phyloP scores from a whole-genome alignment of 1,284 basidiomycete species.

The Coniophora puteana region DNA sequence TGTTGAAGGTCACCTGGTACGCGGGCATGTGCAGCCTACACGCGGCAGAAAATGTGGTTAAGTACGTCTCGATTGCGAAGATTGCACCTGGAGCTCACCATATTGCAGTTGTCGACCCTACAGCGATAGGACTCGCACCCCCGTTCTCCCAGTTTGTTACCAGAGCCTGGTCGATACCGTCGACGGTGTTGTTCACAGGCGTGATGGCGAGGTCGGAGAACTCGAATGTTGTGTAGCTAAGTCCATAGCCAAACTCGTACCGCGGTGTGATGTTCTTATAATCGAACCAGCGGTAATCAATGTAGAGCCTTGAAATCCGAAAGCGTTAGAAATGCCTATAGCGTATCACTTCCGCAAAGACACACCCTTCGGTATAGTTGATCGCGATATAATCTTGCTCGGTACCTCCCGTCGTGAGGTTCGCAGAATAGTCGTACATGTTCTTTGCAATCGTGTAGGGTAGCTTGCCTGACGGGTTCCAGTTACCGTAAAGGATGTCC shows the following conservation, averaged over 20 bases:
- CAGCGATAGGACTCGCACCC: slow-evolving; percentile 38
- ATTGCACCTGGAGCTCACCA: slow-evolving; percentile 34
- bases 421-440: slow-evolving; percentile 45
- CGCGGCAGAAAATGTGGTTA: not conserved
- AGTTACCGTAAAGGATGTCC: slow-evolving; percentile 46
- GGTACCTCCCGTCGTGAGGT: slow-evolving; percentile 18
- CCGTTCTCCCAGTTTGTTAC: slow-evolving; percentile 49
- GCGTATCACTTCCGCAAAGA: slow-evolving; percentile 13
- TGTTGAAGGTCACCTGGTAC: slow-evolving; percentile 48
- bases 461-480: slow-evolving; percentile 52
- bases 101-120: slow-evolving; percentile 51
- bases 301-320: slow-evolving; percentile 28
- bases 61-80: not conserved
- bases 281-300: slow-evolving; percentile 50
- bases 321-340: slow-evolving; percentile 11
- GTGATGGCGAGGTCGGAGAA: slow-evolving; percentile 50
- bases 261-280: slow-evolving; percentile 40
- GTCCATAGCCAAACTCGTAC: slow-evolving; percentile 55
- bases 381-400: slow-evolving; percentile 14
- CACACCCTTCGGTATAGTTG: slow-evolving; percentile 28
- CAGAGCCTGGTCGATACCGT: slow-evolving; percentile 30
- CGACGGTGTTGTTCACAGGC: slow-evolving; percentile 25
- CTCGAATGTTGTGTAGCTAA: slow-evolving; percentile 59
- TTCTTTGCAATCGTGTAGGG: slow-evolving; percentile 56
- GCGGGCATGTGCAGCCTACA: slow-evolving; percentile 59